Base-by-base conservation (phyloP, 139 green algal genomes). In the Bryopsis sp. region DNA sequence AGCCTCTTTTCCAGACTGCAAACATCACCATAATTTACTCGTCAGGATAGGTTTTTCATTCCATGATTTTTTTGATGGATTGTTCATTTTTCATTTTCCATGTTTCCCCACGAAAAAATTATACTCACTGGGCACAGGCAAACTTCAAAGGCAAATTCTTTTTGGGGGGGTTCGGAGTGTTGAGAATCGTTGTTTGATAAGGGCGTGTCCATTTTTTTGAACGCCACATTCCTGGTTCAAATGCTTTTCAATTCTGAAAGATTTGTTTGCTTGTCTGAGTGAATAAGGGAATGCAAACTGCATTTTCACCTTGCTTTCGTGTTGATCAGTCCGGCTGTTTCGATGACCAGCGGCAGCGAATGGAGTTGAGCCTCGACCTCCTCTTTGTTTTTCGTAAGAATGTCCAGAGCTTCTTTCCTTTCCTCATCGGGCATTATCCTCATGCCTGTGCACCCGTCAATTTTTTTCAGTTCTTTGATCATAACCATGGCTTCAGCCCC, bases 351-450 rank as follows among this genome's bases (percentile, higher is more conserved):
- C 3, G 82, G 82, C 64, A 88, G 59, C 26, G 72, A 48, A 61
- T 67, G 22, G 26, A 87, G 47, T 26, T 68, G 72, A 1, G 36
- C 47, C 39, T 85, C 81, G 15, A 88, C 72, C 37, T 85, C 78
- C 3, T 26, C 46, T 39, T 65, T 68, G 67, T 87, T 89, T 24
- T 58, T 57, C 31, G 76, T 64, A 38, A 89, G 72, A 11, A 86
- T 58, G 1, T 78, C 67, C 50, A 89, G 62, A 29, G 83, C 85
- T 33, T 84, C 75, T 32, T 80, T 33, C 31, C 80, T 71, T 72
- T 89, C 83, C 19, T 81, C 77, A 39, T 87, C 80, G 0, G 74
- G 68, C 72, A 89, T 70, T 31, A 87, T 58, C 0, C 83, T 71
- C 83, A 89, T 84, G 15, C 83, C 83, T 87, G 73, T 34, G 37